A percentile compares a stretch with the other conserved stretches of the same genome.
These are phyloP conservation scores for Claviceps purpurea DNA, from an alignment of 2,329 filamentous ascomycete species.

Conservation along the genomic window DNA sequence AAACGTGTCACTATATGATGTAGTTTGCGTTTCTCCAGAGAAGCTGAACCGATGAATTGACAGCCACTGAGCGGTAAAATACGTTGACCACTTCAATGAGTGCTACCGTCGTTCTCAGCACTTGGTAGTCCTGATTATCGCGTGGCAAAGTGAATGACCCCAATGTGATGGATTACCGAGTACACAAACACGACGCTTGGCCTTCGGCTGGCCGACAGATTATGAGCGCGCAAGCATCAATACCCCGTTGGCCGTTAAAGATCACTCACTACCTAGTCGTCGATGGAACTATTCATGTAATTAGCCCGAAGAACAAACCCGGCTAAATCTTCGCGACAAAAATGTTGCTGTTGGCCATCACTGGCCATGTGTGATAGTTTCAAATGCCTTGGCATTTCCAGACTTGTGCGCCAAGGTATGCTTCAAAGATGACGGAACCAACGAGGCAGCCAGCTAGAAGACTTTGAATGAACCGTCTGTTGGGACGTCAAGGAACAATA, in stretches of 20 bases:
- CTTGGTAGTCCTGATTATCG: neutral
- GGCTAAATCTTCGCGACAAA: neutral
- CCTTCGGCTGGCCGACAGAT: too few relatives aligned
- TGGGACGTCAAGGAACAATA: too few relatives aligned
- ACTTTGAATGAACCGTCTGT: too few relatives aligned
- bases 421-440: too few relatives aligned
- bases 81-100: neutral
- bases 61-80: neutral
- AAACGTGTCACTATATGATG: neutral
- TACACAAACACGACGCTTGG: neutral
- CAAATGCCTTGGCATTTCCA: neutral
- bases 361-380: neutral
- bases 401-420: neutral
- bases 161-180: neutral
- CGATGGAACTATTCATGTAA: neutral
- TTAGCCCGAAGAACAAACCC: neutral
- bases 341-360: neutral
- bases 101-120: neutral
- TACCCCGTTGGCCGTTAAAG: too few relatives aligned
- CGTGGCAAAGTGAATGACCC: neutral
- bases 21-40: neutral
- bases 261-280: neutral
- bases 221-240: too few relatives aligned
- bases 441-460: too few relatives aligned
- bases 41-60: too few relatives aligned